These are phyloP conservation scores for Chlorociboria aeruginascens DNA, from an alignment of 495 filamentous ascomycete species.

Conservation along the genomic window DNA sequence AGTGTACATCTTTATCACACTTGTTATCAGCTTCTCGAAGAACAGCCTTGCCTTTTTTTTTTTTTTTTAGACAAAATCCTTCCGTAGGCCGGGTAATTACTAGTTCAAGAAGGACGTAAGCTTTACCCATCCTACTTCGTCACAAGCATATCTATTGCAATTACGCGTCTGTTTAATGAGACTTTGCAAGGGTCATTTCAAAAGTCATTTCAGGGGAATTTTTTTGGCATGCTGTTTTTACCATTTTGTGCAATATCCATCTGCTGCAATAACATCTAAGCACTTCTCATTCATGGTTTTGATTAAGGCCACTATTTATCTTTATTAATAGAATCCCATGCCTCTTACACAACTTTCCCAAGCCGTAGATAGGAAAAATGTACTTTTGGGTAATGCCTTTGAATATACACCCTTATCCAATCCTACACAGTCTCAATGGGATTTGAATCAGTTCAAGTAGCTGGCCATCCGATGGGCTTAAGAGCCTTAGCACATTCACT, in stretches of 20 bases:
- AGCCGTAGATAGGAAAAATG: slow-evolving; percentile 3
- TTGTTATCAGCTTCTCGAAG: too few relatives aligned
- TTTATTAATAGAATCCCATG: background rate
- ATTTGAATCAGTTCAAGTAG: background rate
- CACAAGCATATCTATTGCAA: too few relatives aligned
- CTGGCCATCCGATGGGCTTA: background rate
- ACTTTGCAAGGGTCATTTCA: too few relatives aligned
- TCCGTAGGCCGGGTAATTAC: too few relatives aligned
- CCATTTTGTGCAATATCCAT: background rate
- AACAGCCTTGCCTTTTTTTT: too few relatives aligned
- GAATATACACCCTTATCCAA: slow-evolving; percentile 7
- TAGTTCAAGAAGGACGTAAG: too few relatives aligned
- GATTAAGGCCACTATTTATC: background rate
- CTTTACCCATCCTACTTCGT: too few relatives aligned
- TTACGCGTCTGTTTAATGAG: too few relatives aligned
- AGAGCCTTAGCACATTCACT: too few relatives aligned
- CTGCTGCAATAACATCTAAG: background rate
- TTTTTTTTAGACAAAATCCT: too few relatives aligned
- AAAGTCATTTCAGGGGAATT: too few relatives aligned
- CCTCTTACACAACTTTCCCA: slow-evolving; percentile 2
- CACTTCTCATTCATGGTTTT: background rate
- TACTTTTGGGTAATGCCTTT: slow-evolving; percentile 2
- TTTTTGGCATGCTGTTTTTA: background rate
- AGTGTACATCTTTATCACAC: too few relatives aligned
- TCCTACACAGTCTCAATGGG: background rate